Base-by-base conservation (phyloP, 441 rosid species). In the Bruguiera hainesii region DNA sequence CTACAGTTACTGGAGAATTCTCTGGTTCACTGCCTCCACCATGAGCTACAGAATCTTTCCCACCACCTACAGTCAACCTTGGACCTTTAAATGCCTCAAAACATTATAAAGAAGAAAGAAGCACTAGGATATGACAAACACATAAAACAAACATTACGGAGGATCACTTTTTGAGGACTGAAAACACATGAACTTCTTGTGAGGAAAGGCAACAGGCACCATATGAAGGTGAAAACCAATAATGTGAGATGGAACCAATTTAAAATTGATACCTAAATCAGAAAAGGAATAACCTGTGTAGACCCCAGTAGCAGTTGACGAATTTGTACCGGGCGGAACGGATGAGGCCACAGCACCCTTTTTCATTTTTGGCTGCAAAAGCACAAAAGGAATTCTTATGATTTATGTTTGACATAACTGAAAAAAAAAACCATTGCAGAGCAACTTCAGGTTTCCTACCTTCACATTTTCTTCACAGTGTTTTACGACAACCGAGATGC, bases 381-480 rank as follows among this genome's bases (percentile, higher is more conserved):
- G 55, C 23, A 77, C 33, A 67, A 51, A 23, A 56, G 20, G 48
- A 67, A 76, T 25, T n/a, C 50, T 29, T 61, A 18, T 31, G 39
- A 53, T 11, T 19, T 4, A 18, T 15, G 20, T 56, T 35, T 18
- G 5, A 20, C 7, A 4, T 35, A 59, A 30, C n/a, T 16, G 46
- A 10, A 18, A 20, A 61, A 1, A 21, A 48, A 28, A 10, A 57
- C 15, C 29, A 53, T 42, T 49, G 26, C 15, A n/a, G 31, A 49
- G 35, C 19, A 30, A 58, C 63, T 48, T 29, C 52, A 68, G 61
- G 5, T 55, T 65, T 60, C 82, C 28, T 81, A 90, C 99, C 97
- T 96, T 92, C 7, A 85, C 66, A 69, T 82, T 88, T 83, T 96
- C 99, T 81, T 96, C 99, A 75, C 97, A 90, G 73, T 87, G 81